Base-by-base conservation (phyloP, 1,284 basidiomycete genomes). In the Ustanciosporium gigantosporum region DNA sequence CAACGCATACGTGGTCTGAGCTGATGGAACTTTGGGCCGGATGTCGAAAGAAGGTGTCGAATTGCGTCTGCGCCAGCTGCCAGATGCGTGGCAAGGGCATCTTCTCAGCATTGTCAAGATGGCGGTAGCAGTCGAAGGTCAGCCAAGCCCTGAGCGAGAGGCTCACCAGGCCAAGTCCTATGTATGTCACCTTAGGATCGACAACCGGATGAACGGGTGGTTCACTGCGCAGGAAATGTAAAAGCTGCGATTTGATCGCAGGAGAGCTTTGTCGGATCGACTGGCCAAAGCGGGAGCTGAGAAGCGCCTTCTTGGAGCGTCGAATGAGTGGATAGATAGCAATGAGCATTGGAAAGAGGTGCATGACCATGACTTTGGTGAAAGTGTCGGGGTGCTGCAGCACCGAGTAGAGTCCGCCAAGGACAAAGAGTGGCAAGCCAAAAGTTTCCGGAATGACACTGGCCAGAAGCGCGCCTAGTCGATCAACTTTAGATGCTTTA, bases 301-400 rank as follows among this genome's bases (percentile, higher is more conserved):
- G 13, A 14, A 24, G 21, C 3, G 16, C 6, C 27, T 31, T 29
- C 13, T 24, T 24, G 4, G 9, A 5, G 3, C n/a, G n/a, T n/a
- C n/a, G n/a, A n/a, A n/a, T n/a, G 9, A 9, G 27, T 29, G 56
- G 45, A 35, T 59, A 59, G 36, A 84, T 29, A 35, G 87, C 80
- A 7, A 87, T 85, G 3, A 86, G 39, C 29, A 87, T 47, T 21
- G 87, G 79, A 6, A 85, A 78, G 4, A 74, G 78, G 73, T 89
- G 88, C 83, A 88, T 86, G 36, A 80, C 55, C 44, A 87, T 79
- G 16, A 89, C 81, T 58, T 85, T 85, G 2, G 81, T 69, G 17
- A 82, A 71, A n/a, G 83, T 83, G 49, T 76, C 76, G 0, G 87
- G 86, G 4, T 81, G 79, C n/a, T 80, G 50, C 2, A 79, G 79